phyloP scores from a whole-genome alignment of 208 protist genomes.

The Crithidia bombi region DNA sequence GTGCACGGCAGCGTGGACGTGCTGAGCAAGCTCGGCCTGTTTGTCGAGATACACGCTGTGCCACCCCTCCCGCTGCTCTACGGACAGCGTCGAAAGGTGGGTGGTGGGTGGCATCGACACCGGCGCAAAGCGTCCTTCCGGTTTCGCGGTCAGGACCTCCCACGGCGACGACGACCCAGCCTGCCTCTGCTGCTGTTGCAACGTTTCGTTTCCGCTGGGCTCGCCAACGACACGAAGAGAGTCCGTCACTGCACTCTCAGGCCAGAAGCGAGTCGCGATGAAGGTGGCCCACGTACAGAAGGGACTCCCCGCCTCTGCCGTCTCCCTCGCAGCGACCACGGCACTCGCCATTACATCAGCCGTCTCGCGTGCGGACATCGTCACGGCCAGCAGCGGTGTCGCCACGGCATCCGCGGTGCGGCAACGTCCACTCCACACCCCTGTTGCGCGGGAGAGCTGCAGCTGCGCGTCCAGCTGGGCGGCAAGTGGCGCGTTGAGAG shows the following conservation, averaged over 20 bases:
- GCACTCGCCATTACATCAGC: slow-evolving; percentile 44
- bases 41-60: slow-evolving; percentile 64
- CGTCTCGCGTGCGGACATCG: slow-evolving; percentile 65
- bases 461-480: slow-evolving; percentile 32
- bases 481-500: slow-evolving; percentile 63
- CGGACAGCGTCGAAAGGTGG: slow-evolving; percentile 36
- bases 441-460: slow-evolving; percentile 8
- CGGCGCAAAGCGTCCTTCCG: slow-evolving; percentile 32
- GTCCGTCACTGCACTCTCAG: slow-evolving; percentile 19
- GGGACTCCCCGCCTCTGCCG: not conserved
- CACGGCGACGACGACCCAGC: slow-evolving; percentile 5
- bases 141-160: slow-evolving; percentile 19
- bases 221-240: slow-evolving; percentile 8
- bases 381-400: slow-evolving; percentile 55
- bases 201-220: not conserved
- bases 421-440: slow-evolving; percentile 34
- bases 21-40: slow-evolving; percentile 57
- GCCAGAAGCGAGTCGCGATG: slow-evolving; percentile 32
- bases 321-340: not conserved
- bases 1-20: slow-evolving; percentile 47
- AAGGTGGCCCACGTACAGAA: slow-evolving; percentile 27
- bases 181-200: not conserved
- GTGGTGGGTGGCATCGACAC: slow-evolving; percentile 49
- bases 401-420: slow-evolving; percentile 26
- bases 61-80: slow-evolving; percentile 61